Evolutionary conservation across 2,329 filamentous ascomycete species (phyloP).

Genomic region (Ascosphaera apis): DNA sequence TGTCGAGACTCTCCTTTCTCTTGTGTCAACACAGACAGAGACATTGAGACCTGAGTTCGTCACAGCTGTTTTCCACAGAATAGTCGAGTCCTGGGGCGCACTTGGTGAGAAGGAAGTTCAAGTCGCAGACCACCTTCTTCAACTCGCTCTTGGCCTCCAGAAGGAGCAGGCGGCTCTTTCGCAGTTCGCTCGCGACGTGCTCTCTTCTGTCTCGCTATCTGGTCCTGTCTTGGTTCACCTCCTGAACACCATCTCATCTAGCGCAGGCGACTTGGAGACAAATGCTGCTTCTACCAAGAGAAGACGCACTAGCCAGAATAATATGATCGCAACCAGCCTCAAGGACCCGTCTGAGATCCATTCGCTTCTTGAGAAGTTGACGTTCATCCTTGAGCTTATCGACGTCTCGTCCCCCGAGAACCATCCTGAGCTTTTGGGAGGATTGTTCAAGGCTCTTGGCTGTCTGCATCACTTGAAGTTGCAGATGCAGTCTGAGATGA

Average conservation of each 20-base stretch:
- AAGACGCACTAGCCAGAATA: conserved; percentile 52
- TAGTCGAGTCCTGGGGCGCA: conserved; percentile 46
- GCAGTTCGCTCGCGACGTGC: conserved; percentile 33
- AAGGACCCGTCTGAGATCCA: conserved; percentile 43
- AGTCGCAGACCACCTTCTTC: conserved; percentile 18
- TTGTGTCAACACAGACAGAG: conserved; percentile 23
- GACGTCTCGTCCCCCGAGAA: conserved; percentile 55
- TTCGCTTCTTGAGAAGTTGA: conserved; percentile 49
- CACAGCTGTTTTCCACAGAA: conserved; percentile 40
- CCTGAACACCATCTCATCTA: conserved; percentile 48
- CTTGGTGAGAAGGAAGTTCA: conserved; percentile 16
- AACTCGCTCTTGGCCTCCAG: conserved; percentile 15
- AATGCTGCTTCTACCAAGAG: conserved; percentile 55
- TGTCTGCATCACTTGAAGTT: conserved; percentile 69
- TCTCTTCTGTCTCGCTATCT: conserved; percentile 50
- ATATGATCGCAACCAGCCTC: conserved; percentile 36
- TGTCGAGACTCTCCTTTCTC: conserved; percentile 28
- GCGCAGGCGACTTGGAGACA: conserved; percentile 43
- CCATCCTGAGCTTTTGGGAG: conserved; percentile 52
- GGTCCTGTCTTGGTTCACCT: conserved; percentile 50
- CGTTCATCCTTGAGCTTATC: conserved; percentile 69
- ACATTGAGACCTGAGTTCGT: conserved; percentile 32
- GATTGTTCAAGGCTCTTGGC: conserved; percentile 63
- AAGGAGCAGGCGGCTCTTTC: conserved; percentile 10
- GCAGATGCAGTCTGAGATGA: conserved; percentile 62